Evolutionary conservation across 805 yeast genomes (phyloP).

Genomic region (Metschnikowia kunwiensis): DNA sequence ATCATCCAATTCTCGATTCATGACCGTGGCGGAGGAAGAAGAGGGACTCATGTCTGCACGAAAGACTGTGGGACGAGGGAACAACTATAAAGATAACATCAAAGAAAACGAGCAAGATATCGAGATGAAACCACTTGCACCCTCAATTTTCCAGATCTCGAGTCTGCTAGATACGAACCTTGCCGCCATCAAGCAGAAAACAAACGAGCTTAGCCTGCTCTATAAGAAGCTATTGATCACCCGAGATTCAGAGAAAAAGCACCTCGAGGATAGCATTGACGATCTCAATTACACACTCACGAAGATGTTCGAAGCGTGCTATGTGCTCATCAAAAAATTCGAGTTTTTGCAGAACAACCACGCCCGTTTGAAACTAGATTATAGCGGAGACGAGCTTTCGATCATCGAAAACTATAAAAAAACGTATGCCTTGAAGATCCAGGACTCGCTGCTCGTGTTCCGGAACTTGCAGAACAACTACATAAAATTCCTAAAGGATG

Average conservation of each 20-base stretch:
- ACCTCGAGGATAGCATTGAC: slow-evolving; percentile 77
- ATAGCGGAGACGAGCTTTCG: slow-evolving; percentile 48
- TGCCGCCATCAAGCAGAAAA: slow-evolving; percentile 47
- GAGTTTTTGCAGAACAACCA: slow-evolving; percentile 40
- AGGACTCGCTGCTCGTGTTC: slow-evolving; percentile 71
- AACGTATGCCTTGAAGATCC: slow-evolving; percentile 80
- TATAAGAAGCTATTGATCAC: slow-evolving; percentile 85
- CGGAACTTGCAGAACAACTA: slow-evolving; percentile 87
- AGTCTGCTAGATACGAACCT: slow-evolving; percentile 67
- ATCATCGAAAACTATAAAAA: slow-evolving; percentile 81
- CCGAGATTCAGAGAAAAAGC: slow-evolving; percentile 76
- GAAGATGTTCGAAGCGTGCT: slow-evolving; percentile 72
- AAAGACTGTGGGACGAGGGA: slow-evolving; percentile 9
- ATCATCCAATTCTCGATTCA: slow-evolving; percentile 29
- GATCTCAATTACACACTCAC: slow-evolving; percentile 72
- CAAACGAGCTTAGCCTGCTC: slow-evolving; percentile 60
- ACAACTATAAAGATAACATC: slow-evolving; percentile 11
- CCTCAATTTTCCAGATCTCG: slow-evolving; percentile 72
- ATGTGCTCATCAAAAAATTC: slow-evolving; percentile 68
- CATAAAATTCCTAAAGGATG: slow-evolving; percentile 77
- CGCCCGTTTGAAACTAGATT: slow-evolving; percentile 40
- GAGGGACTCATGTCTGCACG: slow-evolving; percentile 51
- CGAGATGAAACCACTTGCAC: slow-evolving; percentile 68
- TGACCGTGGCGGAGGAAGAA: slow-evolving; percentile 50
- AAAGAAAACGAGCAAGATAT: slow-evolving; percentile 33